These are phyloP conservation scores for Agapanthus africanus DNA, from an alignment of 106 monocot genomes.

Conservation along the genomic window DNA sequence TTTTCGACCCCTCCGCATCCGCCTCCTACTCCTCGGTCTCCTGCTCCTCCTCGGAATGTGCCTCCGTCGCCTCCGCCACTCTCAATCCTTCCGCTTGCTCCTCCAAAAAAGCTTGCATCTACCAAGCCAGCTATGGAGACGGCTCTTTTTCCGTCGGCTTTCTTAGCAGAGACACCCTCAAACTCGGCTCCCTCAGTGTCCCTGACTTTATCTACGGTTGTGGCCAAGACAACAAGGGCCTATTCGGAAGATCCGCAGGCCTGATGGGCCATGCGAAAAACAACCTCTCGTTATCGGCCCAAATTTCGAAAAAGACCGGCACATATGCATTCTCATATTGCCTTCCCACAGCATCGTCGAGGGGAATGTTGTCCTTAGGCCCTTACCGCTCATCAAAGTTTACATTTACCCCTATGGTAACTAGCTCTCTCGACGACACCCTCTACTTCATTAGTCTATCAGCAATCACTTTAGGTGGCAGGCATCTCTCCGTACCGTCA, in stretches of 20 bases:
- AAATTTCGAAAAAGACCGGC: constrained; percentile 29
- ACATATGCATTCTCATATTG: constrained; percentile 69
- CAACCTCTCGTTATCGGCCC: constrained; percentile 56
- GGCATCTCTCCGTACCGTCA: constrained; percentile 15
- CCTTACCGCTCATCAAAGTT: constrained; percentile 1
- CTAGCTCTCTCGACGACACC: constrained; percentile 25
- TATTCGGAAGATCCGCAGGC: constrained; percentile 71
- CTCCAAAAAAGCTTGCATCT: constrained; percentile 45
- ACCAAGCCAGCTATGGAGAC: constrained; percentile 82
- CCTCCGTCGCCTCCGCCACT: constrained; percentile 43
- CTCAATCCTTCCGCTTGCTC: constrained; percentile 64
- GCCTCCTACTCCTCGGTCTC: too few species aligned
- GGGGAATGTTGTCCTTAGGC: constrained; percentile 56
- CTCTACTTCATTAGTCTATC: constrained; percentile 39
- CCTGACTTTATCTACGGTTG: constrained; percentile 66
- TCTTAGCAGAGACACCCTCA: constrained; percentile 49
- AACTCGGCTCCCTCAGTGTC: constrained; percentile 16
- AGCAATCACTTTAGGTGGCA: constrained; percentile 22
- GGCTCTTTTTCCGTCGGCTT: constrained; percentile 80
- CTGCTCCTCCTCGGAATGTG: constrained; percentile 53
- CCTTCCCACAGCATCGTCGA: constrained; percentile 52
- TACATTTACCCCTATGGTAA: constrained; percentile 39
- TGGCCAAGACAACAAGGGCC: constrained; percentile 81
- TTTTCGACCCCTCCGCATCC: constrained; percentile 68
- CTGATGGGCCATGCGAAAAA: constrained; percentile 64